phyloP scores from a whole-genome alignment of 352 stramenopile genomes.

The Globisporangium lucens region DNA sequence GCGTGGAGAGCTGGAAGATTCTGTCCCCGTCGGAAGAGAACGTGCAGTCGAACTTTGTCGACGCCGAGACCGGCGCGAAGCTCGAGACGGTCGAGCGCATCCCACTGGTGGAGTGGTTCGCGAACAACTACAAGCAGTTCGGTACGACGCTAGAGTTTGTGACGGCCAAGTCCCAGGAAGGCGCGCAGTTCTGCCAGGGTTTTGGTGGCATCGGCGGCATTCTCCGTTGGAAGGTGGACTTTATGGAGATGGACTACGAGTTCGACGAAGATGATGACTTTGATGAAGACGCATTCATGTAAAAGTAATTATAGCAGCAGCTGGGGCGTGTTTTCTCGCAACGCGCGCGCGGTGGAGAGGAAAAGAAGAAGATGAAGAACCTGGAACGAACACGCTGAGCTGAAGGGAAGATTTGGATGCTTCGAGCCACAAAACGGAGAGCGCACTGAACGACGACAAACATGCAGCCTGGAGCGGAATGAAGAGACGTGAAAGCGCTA shows the following conservation, averaged over 20 bases:
- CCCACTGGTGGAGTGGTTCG: conserved; percentile 98
- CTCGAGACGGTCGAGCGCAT: conserved; percentile 97
- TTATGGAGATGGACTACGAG: conserved; percentile 96
- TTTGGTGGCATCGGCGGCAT: conserved; percentile 99
- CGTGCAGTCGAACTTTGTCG: conserved; percentile 95
- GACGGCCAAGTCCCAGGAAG: conserved; percentile 97
- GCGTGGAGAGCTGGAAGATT: conserved; percentile 80
- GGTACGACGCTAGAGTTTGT: conserved; percentile 99
- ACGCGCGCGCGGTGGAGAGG: background rate
- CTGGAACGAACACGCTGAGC: background rate
- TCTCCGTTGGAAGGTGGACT: conserved; percentile 99
- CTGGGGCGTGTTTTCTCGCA: background rate
- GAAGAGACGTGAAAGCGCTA: background rate
- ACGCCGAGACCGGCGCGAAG: conserved; percentile 94
- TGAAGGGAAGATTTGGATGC: background rate
- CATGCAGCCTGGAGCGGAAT: background rate
- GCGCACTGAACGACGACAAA: background rate
- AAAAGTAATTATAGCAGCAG: conserved; percentile 66
- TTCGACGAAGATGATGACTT: conserved; percentile 90
- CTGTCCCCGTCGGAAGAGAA: conserved; percentile 86
- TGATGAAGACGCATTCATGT: conserved; percentile 84
- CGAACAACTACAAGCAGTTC: conserved; percentile 99
- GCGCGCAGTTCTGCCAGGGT: conserved; percentile 99
- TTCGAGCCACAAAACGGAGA: background rate
- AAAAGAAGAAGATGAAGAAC: background rate